phyloP scores from a whole-genome alignment of 2,329 filamentous ascomycete genomes.

The Teratosphaeria epicoccoides region DNA sequence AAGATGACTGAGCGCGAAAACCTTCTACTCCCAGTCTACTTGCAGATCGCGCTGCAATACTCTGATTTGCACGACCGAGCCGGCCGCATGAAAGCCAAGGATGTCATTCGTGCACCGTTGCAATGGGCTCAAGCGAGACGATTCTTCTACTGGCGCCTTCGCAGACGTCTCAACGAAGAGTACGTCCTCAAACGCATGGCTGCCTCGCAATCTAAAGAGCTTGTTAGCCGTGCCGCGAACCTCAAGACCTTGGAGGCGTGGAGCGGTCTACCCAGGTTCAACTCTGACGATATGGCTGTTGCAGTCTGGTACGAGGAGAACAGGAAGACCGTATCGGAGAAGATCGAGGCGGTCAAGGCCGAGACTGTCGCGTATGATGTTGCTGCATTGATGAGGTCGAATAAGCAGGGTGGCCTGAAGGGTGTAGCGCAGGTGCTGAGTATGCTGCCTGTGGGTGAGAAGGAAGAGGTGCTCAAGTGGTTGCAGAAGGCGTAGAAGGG shows the following conservation, averaged over 20 bases:
- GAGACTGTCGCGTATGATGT: conserved; percentile 62
- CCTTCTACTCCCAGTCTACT: conserved; percentile 81
- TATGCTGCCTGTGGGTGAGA: conserved; percentile 79
- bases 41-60: conserved; percentile 91
- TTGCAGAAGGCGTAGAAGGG: conserved; percentile 31
- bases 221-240: conserved; percentile 39
- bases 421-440: conserved; percentile 77
- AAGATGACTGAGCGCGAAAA: conserved; percentile 81
- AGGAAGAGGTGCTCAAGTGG: conserved; percentile 65
- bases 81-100: conserved; percentile 97
- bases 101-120: conserved; percentile 72
- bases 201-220: conserved; percentile 33
- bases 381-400: conserved; percentile 55
- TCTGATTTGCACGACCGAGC: conserved; percentile 94
- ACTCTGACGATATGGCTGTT: conserved; percentile 68
- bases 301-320: conserved; percentile 96
- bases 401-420: conserved; percentile 63
- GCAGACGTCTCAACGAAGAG: conserved; percentile 93
- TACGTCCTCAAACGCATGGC: conserved; percentile 87
- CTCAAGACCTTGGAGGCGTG: conserved; percentile 71
- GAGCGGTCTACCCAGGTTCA: conserved; percentile 68
- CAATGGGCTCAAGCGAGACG: conserved; percentile 82
- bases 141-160: conserved; percentile 99
- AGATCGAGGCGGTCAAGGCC: conserved; percentile 73
- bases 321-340: conserved; percentile 67